A percentile compares a stretch with the other conserved stretches of the same genome.
Evolutionary conservation across 192 early-diverging fungal genomes (phyloP).

Genomic region (Phycomyces nitens): DNA sequence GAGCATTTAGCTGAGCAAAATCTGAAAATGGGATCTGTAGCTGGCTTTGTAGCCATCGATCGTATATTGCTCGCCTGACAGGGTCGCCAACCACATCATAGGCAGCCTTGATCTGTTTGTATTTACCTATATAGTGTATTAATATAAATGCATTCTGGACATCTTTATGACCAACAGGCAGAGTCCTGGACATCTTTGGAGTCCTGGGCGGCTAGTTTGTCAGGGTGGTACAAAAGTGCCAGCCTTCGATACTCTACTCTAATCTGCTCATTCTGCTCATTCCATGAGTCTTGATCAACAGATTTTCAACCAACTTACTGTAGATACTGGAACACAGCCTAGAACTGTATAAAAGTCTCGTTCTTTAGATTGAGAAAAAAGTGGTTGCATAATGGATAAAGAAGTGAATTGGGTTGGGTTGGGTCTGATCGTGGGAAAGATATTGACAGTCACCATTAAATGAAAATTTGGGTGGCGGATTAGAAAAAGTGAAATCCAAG

Average conservation of each 20-base stretch:
- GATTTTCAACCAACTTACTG: not conserved
- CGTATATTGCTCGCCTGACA: constrained; percentile 22
- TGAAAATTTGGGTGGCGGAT: no score
- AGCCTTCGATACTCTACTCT: constrained; percentile 28
- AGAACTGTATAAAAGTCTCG: constrained; percentile 8
- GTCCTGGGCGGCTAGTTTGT: constrained; percentile 17
- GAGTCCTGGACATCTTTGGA: not conserved
- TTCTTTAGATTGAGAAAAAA: constrained; percentile 2
- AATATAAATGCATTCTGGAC: not conserved
- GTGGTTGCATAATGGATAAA: not conserved
- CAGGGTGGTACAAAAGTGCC: constrained; percentile 28
- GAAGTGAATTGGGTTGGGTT: not conserved
- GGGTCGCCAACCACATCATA: constrained; percentile 28
- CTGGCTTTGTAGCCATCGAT: constrained; percentile 22
- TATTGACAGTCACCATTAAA: no score
- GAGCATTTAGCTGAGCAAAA: constrained; percentile 16
- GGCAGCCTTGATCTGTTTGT: constrained; percentile 21
- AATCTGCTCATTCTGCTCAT: constrained; percentile 24
- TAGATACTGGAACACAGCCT: constrained; percentile 7
- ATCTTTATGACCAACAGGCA: not conserved
- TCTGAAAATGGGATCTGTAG: constrained; percentile 28
- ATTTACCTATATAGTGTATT: not conserved
- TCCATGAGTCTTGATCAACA: not conserved
- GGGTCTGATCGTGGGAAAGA: constrained; percentile 1
- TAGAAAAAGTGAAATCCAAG: no score